Evolutionary conservation across 352 stramenopile species (phyloP).

Genomic region (Plasmopara viticola): DNA sequence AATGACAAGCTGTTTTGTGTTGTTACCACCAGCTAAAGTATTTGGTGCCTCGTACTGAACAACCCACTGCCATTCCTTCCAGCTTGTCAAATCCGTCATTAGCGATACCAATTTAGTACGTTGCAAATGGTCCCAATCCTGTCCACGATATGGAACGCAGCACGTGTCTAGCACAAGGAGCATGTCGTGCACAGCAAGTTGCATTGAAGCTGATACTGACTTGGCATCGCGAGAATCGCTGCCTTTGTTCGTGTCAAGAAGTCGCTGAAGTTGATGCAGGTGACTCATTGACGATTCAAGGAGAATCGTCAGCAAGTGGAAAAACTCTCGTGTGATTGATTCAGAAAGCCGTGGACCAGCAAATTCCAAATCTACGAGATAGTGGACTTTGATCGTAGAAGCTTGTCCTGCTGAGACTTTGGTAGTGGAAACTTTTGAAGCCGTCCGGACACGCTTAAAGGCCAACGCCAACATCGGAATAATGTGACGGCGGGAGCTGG

Average conservation of each 20-base stretch:
- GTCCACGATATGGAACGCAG: constrained; percentile 59
- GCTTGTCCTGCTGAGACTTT: constrained; percentile 8
- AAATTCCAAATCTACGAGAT: constrained; percentile 66
- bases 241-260: constrained; percentile 19
- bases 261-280: constrained; percentile 33
- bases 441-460: constrained; percentile 49
- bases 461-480: constrained; percentile 65
- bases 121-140: constrained; percentile 59
- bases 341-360: constrained; percentile 37
- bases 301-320: constrained; percentile 49
- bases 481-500: constrained; percentile 58
- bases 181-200: constrained; percentile 59
- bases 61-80: constrained; percentile 69
- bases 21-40: constrained; percentile 26
- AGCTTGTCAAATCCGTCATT: constrained; percentile 67
- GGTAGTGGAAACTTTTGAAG: background rate
- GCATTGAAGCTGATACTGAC: constrained; percentile 21
- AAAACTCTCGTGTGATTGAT: constrained; percentile 59
- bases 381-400: constrained; percentile 64
- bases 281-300: constrained; percentile 37
- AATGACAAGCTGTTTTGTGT: constrained; percentile 41
- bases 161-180: constrained; percentile 71
- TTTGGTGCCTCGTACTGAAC: constrained; percentile 49
- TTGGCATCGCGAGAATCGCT: constrained; percentile 13
- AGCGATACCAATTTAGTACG: constrained; percentile 54